Conservation (phyloP, 179 eudicot genomes). For the Drosera spatulata region DNA sequence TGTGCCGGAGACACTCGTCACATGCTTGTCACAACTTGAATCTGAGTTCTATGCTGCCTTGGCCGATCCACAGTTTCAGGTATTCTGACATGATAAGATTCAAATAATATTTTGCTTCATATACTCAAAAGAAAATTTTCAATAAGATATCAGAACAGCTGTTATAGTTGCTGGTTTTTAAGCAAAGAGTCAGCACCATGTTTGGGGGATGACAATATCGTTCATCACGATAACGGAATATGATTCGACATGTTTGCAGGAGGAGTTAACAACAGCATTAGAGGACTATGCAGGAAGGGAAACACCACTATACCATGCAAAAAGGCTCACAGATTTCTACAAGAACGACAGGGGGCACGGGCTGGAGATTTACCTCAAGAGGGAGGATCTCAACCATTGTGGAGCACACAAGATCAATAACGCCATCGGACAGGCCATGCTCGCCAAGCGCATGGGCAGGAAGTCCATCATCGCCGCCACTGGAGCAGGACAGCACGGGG, state of each 20-base stretch:
- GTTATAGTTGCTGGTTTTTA: no score
- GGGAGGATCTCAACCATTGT: conserved; percentile 87
- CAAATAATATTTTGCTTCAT: no score
- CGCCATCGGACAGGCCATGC: conserved; percentile 86
- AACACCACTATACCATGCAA: conserved; percentile 86
- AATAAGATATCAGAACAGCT: no score
- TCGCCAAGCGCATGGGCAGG: conserved; percentile 63
- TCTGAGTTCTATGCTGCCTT: conserved; percentile 32
- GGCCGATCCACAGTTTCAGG: conserved; percentile 49
- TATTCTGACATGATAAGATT: background rate
- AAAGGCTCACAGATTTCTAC: conserved; percentile 84
- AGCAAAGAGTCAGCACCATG: no score
- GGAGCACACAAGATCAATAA: conserved; percentile 95
- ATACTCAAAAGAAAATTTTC: no score
- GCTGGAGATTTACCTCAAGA: conserved; percentile 74
- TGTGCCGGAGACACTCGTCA: conserved; percentile 55
- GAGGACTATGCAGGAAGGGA: conserved; percentile 95
- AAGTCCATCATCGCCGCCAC: conserved; percentile 63
- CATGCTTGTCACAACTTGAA: conserved; percentile 36
- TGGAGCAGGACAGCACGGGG: conserved; percentile 94
- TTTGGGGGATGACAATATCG: no score
- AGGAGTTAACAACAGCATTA: conserved; percentile 6
- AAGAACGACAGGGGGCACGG: conserved; percentile 64
- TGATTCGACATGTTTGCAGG: no score
- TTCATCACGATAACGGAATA: no score